Evolutionary conservation across 768 basidiomycete species (phyloP).

Genomic region (Leccinellum rugosiceps): DNA sequence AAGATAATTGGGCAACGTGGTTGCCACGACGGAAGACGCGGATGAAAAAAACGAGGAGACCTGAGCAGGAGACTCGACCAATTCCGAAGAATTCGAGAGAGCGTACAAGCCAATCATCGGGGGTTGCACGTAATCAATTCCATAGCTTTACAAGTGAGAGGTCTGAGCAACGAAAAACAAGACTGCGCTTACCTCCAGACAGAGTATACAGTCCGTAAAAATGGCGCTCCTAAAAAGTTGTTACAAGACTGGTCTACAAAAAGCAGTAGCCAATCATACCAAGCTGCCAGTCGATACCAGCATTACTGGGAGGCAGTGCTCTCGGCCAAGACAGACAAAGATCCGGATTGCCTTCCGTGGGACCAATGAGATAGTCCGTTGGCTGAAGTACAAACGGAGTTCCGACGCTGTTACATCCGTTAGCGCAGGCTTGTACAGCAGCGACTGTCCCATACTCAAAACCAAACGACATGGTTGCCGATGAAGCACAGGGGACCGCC

Average conservation of each 20-base stretch:
- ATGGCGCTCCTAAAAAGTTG: conserved; percentile 48
- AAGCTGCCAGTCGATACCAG: conserved; percentile 83
- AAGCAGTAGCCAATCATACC: conserved; percentile 37
- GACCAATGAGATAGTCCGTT: conserved; percentile 75
- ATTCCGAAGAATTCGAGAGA: conserved; percentile 44
- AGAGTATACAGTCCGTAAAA: conserved; percentile 74
- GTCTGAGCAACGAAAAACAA: neutral
- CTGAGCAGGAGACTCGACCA: conserved; percentile 37
- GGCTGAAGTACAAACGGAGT: conserved; percentile 60
- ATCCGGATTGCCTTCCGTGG: conserved; percentile 57
- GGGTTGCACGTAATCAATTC: conserved; percentile 69
- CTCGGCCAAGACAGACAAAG: conserved; percentile 75
- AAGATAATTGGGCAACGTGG: conserved; percentile 69
- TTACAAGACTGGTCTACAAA: neutral
- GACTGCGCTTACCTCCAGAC: conserved; percentile 57
- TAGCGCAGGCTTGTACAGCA: neutral
- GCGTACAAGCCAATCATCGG: conserved; percentile 79
- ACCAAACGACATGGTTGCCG: conserved; percentile 56
- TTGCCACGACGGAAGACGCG: conserved; percentile 59
- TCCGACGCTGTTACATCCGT: conserved; percentile 19
- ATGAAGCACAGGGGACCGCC: conserved; percentile 69
- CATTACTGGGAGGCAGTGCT: conserved; percentile 59
- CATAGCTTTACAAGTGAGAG: conserved; percentile 47
- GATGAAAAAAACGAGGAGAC: conserved; percentile 57
- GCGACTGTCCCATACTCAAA: conserved; percentile 53